Evolutionary conservation across 164 flowering plant species (phyloP), one percentile per base, ranked within the genome.

Genomic region (Liquidambar formosana): DNA sequence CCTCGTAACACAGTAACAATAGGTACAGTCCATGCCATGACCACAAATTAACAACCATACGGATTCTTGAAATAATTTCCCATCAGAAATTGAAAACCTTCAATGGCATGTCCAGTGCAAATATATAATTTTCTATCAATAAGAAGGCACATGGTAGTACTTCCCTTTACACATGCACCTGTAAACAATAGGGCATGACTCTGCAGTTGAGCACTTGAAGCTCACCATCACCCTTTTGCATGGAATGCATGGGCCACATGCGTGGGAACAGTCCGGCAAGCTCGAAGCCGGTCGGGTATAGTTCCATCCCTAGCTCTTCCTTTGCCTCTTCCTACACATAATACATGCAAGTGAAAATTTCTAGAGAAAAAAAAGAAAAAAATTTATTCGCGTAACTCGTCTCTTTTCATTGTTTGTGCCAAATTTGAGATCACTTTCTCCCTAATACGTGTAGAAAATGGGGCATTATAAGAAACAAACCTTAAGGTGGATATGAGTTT

Each of bases 191-290:
- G 96, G 94, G 75, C 96, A 93, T 0, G 97, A 84, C 81, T 93
- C 96, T 16, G 86, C 74, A 18, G 59, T 44, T 33, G 86, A 73
- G 70, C 96, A 93, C 72, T 81, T 84, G 83, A 80, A 86, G 88
- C 93, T 85, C 65, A 93, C 89, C 82, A 86, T 90, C 73, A 90
- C 97, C 66, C 91, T 80, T 78, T 80, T 88, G 87, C 97, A 93
- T 33, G 97, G 96, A 51, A 68, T 71, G 74, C 97, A 92, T 0
- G 93, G 75, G 8, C 96, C 96, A 47, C 97, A 93, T 0, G 97
- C 94, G 52, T 89, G 94, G 0, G 86, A 77, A 58, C 96, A 93
- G 64, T 93, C 97, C 4, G 97, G 96, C 58, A 93, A 70, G 74
- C 83, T 90, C 48, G 97, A 93, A 3, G n/a, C 96, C 97, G 0